Conservation (phyloP, 225 moss, liverwort and hornwort species). For the Straminergon stramineum region DNA sequence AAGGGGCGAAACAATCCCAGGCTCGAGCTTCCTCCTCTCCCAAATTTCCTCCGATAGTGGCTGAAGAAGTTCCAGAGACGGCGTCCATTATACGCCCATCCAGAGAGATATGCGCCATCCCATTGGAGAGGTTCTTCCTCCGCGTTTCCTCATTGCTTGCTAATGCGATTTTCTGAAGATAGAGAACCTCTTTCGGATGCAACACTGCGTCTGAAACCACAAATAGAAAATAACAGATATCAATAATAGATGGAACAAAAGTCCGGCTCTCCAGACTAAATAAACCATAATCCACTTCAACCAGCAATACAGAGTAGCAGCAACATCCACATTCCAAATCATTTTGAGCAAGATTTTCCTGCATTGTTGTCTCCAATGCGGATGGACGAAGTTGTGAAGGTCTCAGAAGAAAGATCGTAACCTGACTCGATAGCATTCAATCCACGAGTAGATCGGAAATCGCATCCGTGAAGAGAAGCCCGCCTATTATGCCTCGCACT, state of each 20-base stretch:
- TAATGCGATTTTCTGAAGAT: slow-evolving; percentile 42
- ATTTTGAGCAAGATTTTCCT: not conserved
- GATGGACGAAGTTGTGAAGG: not conserved
- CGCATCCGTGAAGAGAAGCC: slow-evolving; percentile 38
- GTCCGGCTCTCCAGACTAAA: not conserved
- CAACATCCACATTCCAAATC: not conserved
- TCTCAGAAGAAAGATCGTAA: not conserved
- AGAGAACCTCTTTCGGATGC: slow-evolving; percentile 47
- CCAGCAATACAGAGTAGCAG: not conserved
- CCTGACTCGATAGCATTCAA: slow-evolving; percentile 20
- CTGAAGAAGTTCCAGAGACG: slow-evolving; percentile 48
- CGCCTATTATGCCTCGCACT: slow-evolving; percentile 35
- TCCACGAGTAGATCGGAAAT: slow-evolving; percentile 14
- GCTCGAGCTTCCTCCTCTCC: slow-evolving; percentile 52
- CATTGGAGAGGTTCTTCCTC: slow-evolving; percentile 13
- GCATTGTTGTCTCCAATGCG: not conserved
- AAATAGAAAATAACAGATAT: not conserved
- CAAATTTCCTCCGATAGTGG: slow-evolving; percentile 38
- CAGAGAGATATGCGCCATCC: slow-evolving; percentile 57
- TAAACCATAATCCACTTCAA: not conserved
- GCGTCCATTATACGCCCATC: slow-evolving; percentile 82
- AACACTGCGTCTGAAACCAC: slow-evolving; percentile 23
- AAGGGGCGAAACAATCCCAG: slow-evolving; percentile 78
- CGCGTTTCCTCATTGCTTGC: slow-evolving; percentile 30
- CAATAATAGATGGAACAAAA: not conserved